Conservation (phyloP, 208 protist genomes). For the Trypanosoma conorhini region DNA sequence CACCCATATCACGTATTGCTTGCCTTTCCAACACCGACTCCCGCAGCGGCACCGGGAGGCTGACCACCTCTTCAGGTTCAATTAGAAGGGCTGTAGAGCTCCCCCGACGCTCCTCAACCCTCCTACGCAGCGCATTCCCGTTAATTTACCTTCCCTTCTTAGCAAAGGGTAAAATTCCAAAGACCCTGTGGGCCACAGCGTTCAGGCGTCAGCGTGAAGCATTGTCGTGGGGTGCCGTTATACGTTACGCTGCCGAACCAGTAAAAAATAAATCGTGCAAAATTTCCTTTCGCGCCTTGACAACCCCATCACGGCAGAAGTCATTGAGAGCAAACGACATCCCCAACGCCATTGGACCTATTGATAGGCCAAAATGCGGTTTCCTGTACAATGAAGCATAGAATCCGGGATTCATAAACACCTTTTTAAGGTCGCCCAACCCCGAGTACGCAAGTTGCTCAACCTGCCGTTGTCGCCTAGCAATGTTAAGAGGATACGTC, state of each 20-base stretch:
- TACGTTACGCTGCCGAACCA: neutral
- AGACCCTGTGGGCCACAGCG: no score
- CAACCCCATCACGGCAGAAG: conserved; percentile 58
- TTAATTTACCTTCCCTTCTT: no score
- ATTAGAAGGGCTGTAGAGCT: no score
- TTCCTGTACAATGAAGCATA: conserved; percentile 67
- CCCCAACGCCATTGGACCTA: conserved; percentile 75
- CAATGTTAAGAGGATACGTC: conserved; percentile 89
- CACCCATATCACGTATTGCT: no score
- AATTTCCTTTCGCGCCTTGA: conserved; percentile 59
- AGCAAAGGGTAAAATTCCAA: no score
- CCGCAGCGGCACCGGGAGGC: no score
- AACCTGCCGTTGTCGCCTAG: conserved; percentile 82
- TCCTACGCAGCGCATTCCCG: no score
- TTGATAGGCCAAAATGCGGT: conserved; percentile 70
- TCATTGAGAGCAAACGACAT: conserved; percentile 86
- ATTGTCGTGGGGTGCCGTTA: no score
- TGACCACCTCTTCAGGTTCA: no score
- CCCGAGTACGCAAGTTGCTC: conserved; percentile 53
- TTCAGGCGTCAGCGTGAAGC: no score
- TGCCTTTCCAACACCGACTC: no score
- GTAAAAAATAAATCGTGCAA: conserved; percentile 58
- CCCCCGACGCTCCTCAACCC: no score
- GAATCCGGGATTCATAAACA: conserved; percentile 45
- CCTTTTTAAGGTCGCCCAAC: conserved; percentile 38